phyloP scores from a whole-genome alignment of 2,329 filamentous ascomycete species.

The Calonectria multiphialidica region DNA sequence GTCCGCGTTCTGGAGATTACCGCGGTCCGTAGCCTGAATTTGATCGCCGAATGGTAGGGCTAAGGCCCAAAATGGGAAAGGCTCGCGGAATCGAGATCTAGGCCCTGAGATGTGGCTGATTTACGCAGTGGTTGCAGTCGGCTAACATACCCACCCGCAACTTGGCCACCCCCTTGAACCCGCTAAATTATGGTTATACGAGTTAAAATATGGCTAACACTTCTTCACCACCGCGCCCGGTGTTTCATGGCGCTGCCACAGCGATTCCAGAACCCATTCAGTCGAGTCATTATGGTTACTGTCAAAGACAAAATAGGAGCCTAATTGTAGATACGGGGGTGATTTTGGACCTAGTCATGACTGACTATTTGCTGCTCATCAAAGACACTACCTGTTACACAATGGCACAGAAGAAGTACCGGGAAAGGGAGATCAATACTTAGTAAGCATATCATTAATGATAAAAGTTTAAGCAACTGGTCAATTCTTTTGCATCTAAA shows the following conservation, averaged over 20 bases:
- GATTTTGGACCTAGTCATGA: too few species aligned
- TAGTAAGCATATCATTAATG: too few species aligned
- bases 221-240: not conserved
- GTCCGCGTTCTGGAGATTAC: not conserved
- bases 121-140: not conserved
- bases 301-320: too few species aligned
- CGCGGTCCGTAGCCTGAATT: not conserved
- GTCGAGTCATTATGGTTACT: not conserved
- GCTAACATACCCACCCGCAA: not conserved
- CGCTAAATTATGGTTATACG: not conserved
- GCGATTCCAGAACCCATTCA: not conserved
- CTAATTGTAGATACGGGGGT: too few species aligned
- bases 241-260: not conserved
- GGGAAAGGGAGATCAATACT: too few species aligned
- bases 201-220: not conserved
- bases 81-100: not conserved
- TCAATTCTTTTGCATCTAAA: too few species aligned
- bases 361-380: too few species aligned
- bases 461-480: too few species aligned
- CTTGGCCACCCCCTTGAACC: not conserved
- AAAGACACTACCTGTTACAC: too few species aligned
- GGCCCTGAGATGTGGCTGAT: not conserved
- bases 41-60: not conserved
- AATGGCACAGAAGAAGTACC: too few species aligned
- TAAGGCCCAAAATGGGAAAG: not conserved